Evolutionary conservation across 805 yeast species (phyloP), one percentile per base, ranked within the genome.

Genomic region (Candida argentea): DNA sequence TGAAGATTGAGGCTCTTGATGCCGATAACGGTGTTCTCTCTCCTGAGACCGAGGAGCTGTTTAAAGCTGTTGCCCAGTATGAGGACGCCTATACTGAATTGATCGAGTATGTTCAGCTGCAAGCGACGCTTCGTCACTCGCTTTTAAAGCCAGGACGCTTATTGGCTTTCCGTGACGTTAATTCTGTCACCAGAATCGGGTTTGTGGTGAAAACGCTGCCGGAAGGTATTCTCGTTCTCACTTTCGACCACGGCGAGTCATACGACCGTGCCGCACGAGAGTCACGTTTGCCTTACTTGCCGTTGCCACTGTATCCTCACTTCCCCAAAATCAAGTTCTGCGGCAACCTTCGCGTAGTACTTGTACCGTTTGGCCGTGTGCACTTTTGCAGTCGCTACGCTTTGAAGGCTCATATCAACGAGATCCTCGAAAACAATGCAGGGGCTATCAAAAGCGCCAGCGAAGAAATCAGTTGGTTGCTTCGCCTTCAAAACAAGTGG

Each of bases 131-230:
- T n/a, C 62, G 70, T 30, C 60, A 61, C 19, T 52, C 64, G 22
- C 33, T 54, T 12, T 50, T 81, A 28, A 60, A 52, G 30, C 44
- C 53, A 2, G 89, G 87, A 3, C 60, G 79, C 34, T 44, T 80
- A 27, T 42, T 82, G 29, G 61, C 76, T 5, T 84, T 58, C 48
- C 63, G 72, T 34, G 77, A 75, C 43, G 48, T 49, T 4, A 45
- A 57, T 5, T 64, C 52, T 4, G 46, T 50, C 10, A 38, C 65
- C 1, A 48, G 57, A 26, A 52, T 70, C 8, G 93, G 86, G 4
- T 65, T 78, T 31, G 52, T 77, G 15, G 57, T 70, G 21, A 72
- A 62, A 44, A 34, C 64, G 38, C 39, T 51, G 11, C 7, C 10
- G 7, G 43, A 48, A 30, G 36, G 40, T 1, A 40, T 67, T 8